Base-by-base conservation (phyloP, 257 asterid species). In the Dorcoceras hygrometricum region DNA sequence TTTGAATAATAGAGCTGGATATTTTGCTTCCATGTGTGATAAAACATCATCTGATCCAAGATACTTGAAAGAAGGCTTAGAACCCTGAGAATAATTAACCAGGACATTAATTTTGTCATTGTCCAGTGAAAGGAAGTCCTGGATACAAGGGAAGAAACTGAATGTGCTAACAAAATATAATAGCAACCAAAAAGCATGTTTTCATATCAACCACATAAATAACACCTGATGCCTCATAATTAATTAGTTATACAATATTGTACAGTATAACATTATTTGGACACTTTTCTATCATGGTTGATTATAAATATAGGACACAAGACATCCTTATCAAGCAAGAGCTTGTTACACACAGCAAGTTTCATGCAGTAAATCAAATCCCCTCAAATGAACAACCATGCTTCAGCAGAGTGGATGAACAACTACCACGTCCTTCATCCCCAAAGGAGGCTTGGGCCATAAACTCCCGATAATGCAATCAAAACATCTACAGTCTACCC, bases 1-100 rank as follows among this genome's bases (percentile, higher is more conserved):
- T 71, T 90, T 94, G 81, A 94, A 90, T 67, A 88, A 78, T 57
- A 88, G 59, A 73, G 98, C 95, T 28, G 99, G 99, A 75, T 83
- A 90, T 77, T 89, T 91, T 67, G 99, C 97, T 77, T 94, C 99
- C 87, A 83, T 78, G 73, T 81, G 97, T 23, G 97, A 87, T 71
- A 81, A 60, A 46, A 93, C 88, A 78, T 90, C 99, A 73, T 90
- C 96, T 73, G 82, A 59, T 48, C 87, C 91, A 75, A 74, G 80
- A 73, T 83, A 84, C 71, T 83, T 90, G 75, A 81, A 84, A 67
- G 97, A 84, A 0, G 89, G 76, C 70, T 83, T 85, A 23, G 89
- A 69, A 66, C 83, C 95, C 99, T 90, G 66, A 64, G 65, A 74
- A 74, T 76, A 56, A 62, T 76, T 63, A 65, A 46, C 19, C 65